Base-by-base conservation (phyloP, 768 basidiomycete genomes). In the Sarcodon aspratus region DNA sequence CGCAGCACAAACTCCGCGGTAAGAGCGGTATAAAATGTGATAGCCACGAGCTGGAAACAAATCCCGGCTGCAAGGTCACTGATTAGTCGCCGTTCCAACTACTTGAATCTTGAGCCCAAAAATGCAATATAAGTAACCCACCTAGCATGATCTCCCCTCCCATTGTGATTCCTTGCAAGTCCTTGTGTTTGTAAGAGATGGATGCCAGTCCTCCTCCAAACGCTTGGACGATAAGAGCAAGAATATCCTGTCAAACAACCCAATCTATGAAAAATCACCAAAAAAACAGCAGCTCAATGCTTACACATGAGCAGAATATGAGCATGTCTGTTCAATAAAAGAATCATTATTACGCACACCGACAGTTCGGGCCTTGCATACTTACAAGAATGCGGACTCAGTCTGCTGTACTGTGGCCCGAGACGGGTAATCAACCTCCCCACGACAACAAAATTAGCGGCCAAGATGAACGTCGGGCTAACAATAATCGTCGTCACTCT, bases 151-250 rank as follows among this genome's bases (percentile, higher is more conserved):
- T 67, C 44, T 73, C 55, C 11, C 68, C 71, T 4, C 76, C 77
- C 66, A 70, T 48, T 32, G 31, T 9, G 36, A 12, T 10, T 10
- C 12, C 8, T 18, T 32, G 13, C 10, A 6, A 40, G 35, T 12
- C 18, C 52, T 58, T 12, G 56, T 49, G 31, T 49, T 44, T 4
- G 53, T 57, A 12, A 27, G 64, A 57, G 15, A 48, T 46, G 7
- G 55, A 53, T 5, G 80, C 80, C 17, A 69, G 56, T 0, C 73
- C 82, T 21, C 82, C 82, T 36, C 83, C 83, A 13, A 72, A 61
- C 31, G 74, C 82, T 63, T 86, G 83, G 2, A 83, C 61, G n/a
- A 78, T 61, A 27, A 86, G 69, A 9, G 81, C 74, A 33, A 79
- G 59, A 15, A 81, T 57, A 53, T 85, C 84, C 58, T 63, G 44